Conservation (phyloP, 768 basidiomycete genomes). For the Vararia minispora region DNA sequence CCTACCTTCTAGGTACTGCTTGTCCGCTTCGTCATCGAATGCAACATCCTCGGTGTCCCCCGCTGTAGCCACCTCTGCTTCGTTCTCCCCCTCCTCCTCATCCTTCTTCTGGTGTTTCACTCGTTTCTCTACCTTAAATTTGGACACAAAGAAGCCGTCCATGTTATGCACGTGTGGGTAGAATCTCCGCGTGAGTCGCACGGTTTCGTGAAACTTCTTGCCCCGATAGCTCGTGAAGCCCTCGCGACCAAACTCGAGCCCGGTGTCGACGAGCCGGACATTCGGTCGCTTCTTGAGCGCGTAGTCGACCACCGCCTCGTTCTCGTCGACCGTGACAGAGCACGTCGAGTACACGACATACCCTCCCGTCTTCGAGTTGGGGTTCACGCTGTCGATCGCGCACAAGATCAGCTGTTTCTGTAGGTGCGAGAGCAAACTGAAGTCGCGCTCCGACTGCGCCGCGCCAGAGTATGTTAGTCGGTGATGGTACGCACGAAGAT, state of each 20-base stretch:
- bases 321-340: constrained; percentile 96
- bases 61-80: constrained; percentile 16
- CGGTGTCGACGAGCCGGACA: constrained; percentile 84
- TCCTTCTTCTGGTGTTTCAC: constrained; percentile 32
- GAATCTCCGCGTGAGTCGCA: constrained; percentile 78
- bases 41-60: constrained; percentile 20
- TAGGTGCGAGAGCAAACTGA: constrained; percentile 89
- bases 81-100: constrained; percentile 22
- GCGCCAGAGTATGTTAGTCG: neutral
- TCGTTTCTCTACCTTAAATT: constrained; percentile 89
- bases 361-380: constrained; percentile 85
- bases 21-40: constrained; percentile 29
- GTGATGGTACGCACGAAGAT: constrained; percentile 2
- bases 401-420: constrained; percentile 98
- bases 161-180: constrained; percentile 99
- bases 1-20: constrained; percentile 70
- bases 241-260: constrained; percentile 85
- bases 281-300: constrained; percentile 91
- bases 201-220: constrained; percentile 72
- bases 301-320: constrained; percentile 97
- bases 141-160: constrained; percentile 99
- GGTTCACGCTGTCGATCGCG: constrained; percentile 90
- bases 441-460: constrained; percentile 82
- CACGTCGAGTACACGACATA: constrained; percentile 98
- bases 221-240: constrained; percentile 88